Evolutionary conservation across 176 grass and related monocot species (phyloP).

Genomic region (Paspalum vaginatum): DNA sequence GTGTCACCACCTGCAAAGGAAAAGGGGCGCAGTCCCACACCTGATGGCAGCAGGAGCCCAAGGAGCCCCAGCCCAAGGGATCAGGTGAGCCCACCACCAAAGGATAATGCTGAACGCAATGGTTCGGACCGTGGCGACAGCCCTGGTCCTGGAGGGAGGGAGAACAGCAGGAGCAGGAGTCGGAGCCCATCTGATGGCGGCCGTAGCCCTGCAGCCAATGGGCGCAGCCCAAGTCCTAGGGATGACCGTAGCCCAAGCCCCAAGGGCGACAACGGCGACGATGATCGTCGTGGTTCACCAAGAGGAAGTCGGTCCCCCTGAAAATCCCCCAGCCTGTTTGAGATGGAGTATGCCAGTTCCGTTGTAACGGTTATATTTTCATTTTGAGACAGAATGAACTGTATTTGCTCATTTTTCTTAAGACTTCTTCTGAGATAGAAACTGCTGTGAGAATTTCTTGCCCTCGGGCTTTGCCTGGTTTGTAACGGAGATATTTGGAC

Average conservation of each 20-base stretch:
- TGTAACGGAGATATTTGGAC: slow-evolving; percentile 8
- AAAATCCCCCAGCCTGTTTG: neutral
- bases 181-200: slow-evolving; percentile 55
- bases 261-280: neutral
- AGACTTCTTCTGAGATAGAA: neutral
- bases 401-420: neutral
- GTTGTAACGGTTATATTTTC: slow-evolving; percentile 10
- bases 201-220: slow-evolving; percentile 69
- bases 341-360: neutral
- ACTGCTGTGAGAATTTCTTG: neutral
- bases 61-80: slow-evolving; percentile 59
- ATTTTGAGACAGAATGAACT: slow-evolving; percentile 2
- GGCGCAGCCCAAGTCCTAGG: slow-evolving; percentile 32
- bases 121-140: slow-evolving; percentile 55
- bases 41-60: slow-evolving; percentile 62
- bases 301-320: slow-evolving; percentile 29
- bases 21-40: slow-evolving; percentile 56
- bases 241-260: slow-evolving; percentile 2
- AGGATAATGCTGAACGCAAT: slow-evolving; percentile 53
- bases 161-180: slow-evolving; percentile 52
- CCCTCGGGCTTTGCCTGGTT: neutral
- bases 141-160: slow-evolving; percentile 56
- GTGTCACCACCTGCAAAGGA: slow-evolving; percentile 53
- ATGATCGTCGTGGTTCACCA: neutral
- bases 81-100: slow-evolving; percentile 48